Evolutionary conservation across 352 stramenopile species (phyloP), one percentile per base, ranked within the genome.

Genomic region (Globisporangium nodosum): DNA sequence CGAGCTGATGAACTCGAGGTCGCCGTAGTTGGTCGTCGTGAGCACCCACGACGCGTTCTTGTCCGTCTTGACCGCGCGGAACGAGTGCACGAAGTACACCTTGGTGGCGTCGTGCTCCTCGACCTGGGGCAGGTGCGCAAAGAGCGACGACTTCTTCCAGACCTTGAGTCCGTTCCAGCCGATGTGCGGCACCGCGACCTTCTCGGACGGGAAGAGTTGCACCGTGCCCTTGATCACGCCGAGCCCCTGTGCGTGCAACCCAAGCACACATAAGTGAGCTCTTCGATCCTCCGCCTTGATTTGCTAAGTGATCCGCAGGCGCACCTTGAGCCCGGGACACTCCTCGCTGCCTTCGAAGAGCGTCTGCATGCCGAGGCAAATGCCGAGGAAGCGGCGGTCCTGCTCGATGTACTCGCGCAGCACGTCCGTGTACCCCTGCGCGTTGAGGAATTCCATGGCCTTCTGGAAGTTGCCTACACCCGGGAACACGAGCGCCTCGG

Each of bases 51-150:
- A 81, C 9, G 82, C 69, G 55, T 97, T 94, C 56, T 78, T 87
- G 30, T 80, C 67, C 47, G 73, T 89, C 60, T 78, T 74, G 13
- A 69, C 52, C 3, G 92, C 86, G 13, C 92, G 89, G 71, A 96
- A 99, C 53, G 95, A 99, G 80, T 99, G 97, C 47, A 99, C 97
- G 81, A 99, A 99, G 77, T 99, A 99, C 3, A 97, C 81, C 46
- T 87, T 87, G 20, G 72, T 68, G 31, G 65, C 60, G 46, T 71
- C 61, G 49, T 68, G 59, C 8, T 70, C 57, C 5, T 74, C 70
- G n/a, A 63, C 63, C 1, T 59, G 16, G 2, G 81, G 61, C 35
- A 88, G 42, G 5, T 77, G 52, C 45, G 74, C 65, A 24, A 94
- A 89, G 18, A 95, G 67, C 30, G 71, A 65, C 60, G 85, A 94